These are phyloP conservation scores for Phytophthora ohioensis DNA, from an alignment of 352 stramenopile genomes.

Conservation along the genomic window DNA sequence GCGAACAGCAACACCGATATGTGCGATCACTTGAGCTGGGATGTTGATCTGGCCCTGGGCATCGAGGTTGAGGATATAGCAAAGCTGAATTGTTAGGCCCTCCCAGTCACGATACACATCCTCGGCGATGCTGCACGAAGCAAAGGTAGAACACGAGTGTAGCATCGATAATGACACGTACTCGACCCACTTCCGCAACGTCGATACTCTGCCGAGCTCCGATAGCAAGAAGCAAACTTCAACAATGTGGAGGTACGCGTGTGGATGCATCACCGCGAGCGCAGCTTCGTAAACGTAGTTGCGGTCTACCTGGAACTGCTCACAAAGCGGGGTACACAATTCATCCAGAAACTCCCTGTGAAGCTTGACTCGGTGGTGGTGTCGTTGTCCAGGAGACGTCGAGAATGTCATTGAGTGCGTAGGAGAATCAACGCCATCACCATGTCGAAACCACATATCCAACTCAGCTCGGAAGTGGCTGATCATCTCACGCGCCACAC, in stretches of 20 bases:
- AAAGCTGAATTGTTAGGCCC: conserved; percentile 82
- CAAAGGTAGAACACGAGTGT: conserved; percentile 81
- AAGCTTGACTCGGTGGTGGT: conserved; percentile 44
- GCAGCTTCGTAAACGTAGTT: conserved; percentile 84
- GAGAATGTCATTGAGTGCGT: conserved; percentile 15
- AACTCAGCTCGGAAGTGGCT: conserved; percentile 79
- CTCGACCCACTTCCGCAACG: conserved; percentile 83
- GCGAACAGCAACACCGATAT: conserved; percentile 74
- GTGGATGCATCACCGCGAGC: conserved; percentile 80
- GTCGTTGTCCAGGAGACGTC: conserved; percentile 22
- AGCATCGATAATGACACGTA: conserved; percentile 86
- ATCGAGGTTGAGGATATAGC: conserved; percentile 78
- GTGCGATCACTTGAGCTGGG: conserved; percentile 56
- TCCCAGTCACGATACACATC: conserved; percentile 88
- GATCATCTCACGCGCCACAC: conserved; percentile 87
- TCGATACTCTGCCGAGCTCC: conserved; percentile 57
- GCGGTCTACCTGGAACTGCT: conserved; percentile 83
- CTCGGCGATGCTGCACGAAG: conserved; percentile 76
- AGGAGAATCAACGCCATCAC: conserved; percentile 23
- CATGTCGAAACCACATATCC: conserved; percentile 53
- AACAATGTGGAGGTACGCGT: conserved; percentile 85
- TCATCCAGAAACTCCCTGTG: conserved; percentile 79
- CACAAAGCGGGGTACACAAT: conserved; percentile 73
- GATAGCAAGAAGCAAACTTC: conserved; percentile 85
- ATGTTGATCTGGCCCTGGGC: conserved; percentile 65